Evolutionary conservation across 1,284 basidiomycete species (phyloP).

Genomic region (Trametes polyzona): DNA sequence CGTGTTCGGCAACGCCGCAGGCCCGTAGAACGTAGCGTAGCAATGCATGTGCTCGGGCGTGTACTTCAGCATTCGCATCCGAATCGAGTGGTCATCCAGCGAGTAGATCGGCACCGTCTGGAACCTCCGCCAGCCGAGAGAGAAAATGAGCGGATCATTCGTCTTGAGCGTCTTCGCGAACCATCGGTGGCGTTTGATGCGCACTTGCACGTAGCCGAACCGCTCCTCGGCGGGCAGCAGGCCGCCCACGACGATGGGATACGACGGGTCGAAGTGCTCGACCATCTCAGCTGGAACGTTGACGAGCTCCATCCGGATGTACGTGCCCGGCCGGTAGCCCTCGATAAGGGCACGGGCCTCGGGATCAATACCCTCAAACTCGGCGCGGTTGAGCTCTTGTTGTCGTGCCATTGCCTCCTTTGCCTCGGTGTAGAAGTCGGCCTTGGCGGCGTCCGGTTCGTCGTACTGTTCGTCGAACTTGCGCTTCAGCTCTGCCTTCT

Average conservation of each 20-base stretch:
- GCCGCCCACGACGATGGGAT: constrained; percentile 92
- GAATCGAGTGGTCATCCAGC: constrained; percentile 94
- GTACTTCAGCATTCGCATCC: constrained; percentile 99
- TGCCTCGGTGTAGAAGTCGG: constrained; percentile 90
- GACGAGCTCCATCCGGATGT: constrained; percentile 89
- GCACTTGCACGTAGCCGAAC: constrained; percentile 93
- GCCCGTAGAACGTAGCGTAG: constrained; percentile 95
- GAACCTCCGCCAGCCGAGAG: constrained; percentile 95
- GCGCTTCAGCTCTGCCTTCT: constrained; percentile 91
- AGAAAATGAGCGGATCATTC: constrained; percentile 96
- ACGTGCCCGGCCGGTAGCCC: constrained; percentile 90
- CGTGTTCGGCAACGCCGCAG: constrained; percentile 90
- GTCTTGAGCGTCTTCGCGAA: constrained; percentile 92
- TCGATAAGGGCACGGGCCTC: constrained; percentile 86
- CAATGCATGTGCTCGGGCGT: constrained; percentile 99
- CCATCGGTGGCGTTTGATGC: constrained; percentile 98
- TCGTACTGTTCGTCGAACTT: constrained; percentile 99
- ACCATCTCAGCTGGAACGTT: constrained; percentile 92
- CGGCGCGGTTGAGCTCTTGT: constrained; percentile 82
- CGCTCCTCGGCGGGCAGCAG: constrained; percentile 90
- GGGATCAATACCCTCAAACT: constrained; percentile 83
- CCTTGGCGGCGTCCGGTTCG: constrained; percentile 76
- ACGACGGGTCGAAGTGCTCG: constrained; percentile 90
- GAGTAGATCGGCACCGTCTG: constrained; percentile 96
- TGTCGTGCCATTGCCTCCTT: constrained; percentile 93